Base-by-base conservation (phyloP, 176 grass and related monocot species). In the Ensete ventricosum region DNA sequence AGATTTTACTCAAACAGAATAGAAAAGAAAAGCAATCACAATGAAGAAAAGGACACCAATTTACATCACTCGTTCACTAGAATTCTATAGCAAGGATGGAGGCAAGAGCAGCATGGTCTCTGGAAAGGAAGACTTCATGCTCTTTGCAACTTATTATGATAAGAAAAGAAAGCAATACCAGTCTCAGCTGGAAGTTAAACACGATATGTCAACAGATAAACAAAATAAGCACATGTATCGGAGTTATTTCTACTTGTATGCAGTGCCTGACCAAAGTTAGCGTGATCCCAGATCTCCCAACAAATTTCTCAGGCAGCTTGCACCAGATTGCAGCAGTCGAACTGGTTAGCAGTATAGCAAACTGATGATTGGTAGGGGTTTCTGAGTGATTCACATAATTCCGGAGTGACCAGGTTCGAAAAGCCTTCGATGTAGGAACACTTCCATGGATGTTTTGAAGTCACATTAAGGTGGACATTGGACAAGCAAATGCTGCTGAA, bases 401-500 rank as follows among this genome's bases (percentile, higher is more conserved):
- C 84, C 17, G 95, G 95, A 54, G 79, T 82, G 58, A 98, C 95
- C 2, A 50, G 89, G 78, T 98, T 98, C 0, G 90, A 93, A 81
- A 91, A 98, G 9, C 95, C 95, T 68, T 98, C 64, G 17, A 98
- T 84, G 59, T 78, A 87, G 0, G 90, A 98, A 68, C 95, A 98
- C 34, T 89, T 93, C 95, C 95, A 98, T 29, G 90, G 90, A 74
- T 85, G 80, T 51, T 14, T 62, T 16, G 95, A 91, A 26, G 53
- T 85, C 34, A 93, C 95, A 24, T 50, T 62, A 29, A 98, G 87
- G 16, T 84, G 87, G 21, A 98, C 84, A 82, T 98, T 93, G 16
- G 88, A 83, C 75, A 98, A 79, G 76, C 90, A 98, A 53, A 98
- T 98, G 77, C 43, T 93, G 73, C 84, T 93, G 78, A 98, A 98